Base-by-base conservation (phyloP, 2,329 filamentous ascomycete genomes). In the Aspergillus flavus region DNA sequence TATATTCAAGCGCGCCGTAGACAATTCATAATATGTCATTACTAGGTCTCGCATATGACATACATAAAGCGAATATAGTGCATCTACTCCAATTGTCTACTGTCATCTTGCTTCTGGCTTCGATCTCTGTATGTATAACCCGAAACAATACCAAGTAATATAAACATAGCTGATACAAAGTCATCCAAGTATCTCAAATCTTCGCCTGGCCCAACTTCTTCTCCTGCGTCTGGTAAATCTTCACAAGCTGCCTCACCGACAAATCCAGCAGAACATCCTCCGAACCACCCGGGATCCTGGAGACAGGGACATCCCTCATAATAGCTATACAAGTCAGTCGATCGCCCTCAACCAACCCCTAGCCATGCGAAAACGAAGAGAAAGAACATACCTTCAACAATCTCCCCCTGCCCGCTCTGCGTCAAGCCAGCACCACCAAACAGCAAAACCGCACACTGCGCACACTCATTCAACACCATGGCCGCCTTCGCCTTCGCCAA, bases 391-490 rank as follows among this genome's bases (percentile, higher is more conserved):
- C 89, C 86, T 75, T 93, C 90, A 36, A 87, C 84, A 66, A 91
- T 79, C 76, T 91, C 89, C 23, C 91, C 91, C 75, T 90, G 87
- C 0, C 91, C 91, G 14, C 83, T 85, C 39, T 61, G 63, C 0
- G 90, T 92, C 69, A 87, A 91, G 0, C 90, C 91, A 72, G 89
- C 91, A 2, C 91, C 91, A 4, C 91, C 91, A 74, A 93, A 92
- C 28, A 93, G 76, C 61, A 93, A 75, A 54, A 91, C 85, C 0
- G 90, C 89, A 59, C 84, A 87, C 69, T 89, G 85, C 4, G 90
- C 89, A 72, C 89, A 91, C 73, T 91, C 88, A 66, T 90, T 89
- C 52, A 93, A 69, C 14, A 93, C 89, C 66, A 91, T 89, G 1
- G 87, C 91, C 0, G 86, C 84, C 71, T 92, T 88, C 1, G 90